phyloP scores from a whole-genome alignment of 2,329 filamentous ascomycete species.

The Hypoxylon sp. region DNA sequence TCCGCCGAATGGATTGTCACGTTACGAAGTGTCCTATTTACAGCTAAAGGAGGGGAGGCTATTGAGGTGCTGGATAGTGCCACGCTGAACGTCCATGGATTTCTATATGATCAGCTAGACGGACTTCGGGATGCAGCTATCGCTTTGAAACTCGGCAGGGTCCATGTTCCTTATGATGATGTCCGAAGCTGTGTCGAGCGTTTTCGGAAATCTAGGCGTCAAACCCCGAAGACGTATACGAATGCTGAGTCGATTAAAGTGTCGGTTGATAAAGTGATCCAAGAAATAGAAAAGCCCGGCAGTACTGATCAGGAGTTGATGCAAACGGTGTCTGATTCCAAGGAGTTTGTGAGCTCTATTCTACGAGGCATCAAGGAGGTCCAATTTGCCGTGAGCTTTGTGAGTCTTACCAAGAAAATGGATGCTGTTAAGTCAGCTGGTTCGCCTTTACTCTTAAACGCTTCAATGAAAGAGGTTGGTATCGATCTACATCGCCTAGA shows the following conservation, averaged over 20 bases:
- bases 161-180: conserved; percentile 93
- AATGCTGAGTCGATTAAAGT: conserved; percentile 69
- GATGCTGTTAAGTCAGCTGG: conserved; percentile 76
- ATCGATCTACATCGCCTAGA: conserved; percentile 93
- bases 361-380: conserved; percentile 95
- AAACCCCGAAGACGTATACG: conserved; percentile 53
- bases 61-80: conserved; percentile 91
- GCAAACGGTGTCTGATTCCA: conserved; percentile 89
- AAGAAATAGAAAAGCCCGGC: conserved; percentile 79
- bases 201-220: conserved; percentile 64
- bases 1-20: conserved; percentile 96
- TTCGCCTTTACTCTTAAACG: conserved; percentile 83
- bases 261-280: conserved; percentile 79
- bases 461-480: conserved; percentile 96
- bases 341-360: conserved; percentile 91
- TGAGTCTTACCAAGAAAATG: conserved; percentile 87
- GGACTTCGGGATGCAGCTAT: conserved; percentile 92
- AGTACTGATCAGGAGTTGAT: conserved; percentile 77
- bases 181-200: conserved; percentile 74
- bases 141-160: conserved; percentile 88
- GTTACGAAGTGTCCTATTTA: conserved; percentile 88
- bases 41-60: conserved; percentile 84
- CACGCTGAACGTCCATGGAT: conserved; percentile 90
- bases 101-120: conserved; percentile 86
- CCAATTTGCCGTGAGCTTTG: conserved; percentile 92